Evolutionary conservation across 2,329 filamentous ascomycete species (phyloP).

Genomic region (Trichoderma semiorbis): DNA sequence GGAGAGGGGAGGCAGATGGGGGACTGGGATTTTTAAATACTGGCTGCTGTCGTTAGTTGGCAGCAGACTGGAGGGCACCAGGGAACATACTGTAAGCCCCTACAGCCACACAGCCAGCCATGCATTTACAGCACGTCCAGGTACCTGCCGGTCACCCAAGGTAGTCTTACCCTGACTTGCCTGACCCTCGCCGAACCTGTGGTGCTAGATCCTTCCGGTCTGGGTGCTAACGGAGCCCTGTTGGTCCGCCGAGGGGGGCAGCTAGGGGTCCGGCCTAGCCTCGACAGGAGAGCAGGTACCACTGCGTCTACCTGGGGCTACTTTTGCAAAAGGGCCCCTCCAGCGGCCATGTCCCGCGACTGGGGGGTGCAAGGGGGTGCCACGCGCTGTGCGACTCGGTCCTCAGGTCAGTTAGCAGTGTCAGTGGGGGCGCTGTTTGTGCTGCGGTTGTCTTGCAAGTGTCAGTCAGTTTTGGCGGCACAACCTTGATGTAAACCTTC

Average conservation of each 20-base stretch:
- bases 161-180: slow-evolving; percentile 4
- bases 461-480: background rate
- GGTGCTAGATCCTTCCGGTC: slow-evolving; percentile 13
- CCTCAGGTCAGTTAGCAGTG: background rate
- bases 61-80: background rate
- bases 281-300: slow-evolving; percentile 13
- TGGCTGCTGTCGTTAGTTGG: background rate
- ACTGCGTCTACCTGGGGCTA: background rate
- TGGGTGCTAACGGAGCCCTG: slow-evolving; percentile 8
- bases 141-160: background rate
- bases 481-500: background rate
- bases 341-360: slow-evolving; percentile 14
- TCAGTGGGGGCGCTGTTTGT: background rate
- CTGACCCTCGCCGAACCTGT: slow-evolving; percentile 10
- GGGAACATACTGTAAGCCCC: background rate
- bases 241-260: background rate
- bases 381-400: slow-evolving; percentile 10
- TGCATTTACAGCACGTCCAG: background rate
- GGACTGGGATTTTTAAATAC: slow-evolving; percentile 32
- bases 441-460: background rate
- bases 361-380: slow-evolving; percentile 11
- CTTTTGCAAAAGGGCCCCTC: slow-evolving; percentile 2
- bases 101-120: background rate
- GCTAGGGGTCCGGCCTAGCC: slow-evolving; percentile 4
- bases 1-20: slow-evolving; percentile 20